Conservation (phyloP, 2,329 filamentous ascomycete species). For the Onygenales sp. region DNA sequence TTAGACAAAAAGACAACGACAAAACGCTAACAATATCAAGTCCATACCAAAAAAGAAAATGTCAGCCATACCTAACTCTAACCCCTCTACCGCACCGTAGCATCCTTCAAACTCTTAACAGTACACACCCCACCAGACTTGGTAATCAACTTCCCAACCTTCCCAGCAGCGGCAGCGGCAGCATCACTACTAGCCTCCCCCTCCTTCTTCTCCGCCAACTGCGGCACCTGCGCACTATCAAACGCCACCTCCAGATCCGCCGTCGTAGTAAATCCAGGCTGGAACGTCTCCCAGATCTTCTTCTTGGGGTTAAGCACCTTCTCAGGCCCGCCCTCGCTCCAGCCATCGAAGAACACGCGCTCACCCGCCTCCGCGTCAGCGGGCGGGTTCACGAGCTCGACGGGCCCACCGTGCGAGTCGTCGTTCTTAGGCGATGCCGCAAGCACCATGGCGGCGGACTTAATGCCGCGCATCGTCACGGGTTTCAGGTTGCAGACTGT, state of each 20-base stretch:
- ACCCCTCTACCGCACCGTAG: conserved; percentile 61
- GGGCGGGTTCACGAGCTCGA: conserved; percentile 85
- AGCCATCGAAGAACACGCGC: conserved; percentile 87
- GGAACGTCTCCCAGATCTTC: conserved; percentile 96
- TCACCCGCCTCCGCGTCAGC: conserved; percentile 71
- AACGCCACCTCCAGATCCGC: conserved; percentile 74
- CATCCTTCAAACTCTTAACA: conserved; percentile 70
- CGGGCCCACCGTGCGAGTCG: conserved; percentile 79
- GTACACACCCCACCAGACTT: conserved; percentile 71
- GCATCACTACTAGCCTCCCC: conserved; percentile 40
- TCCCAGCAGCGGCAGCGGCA: conserved; percentile 43
- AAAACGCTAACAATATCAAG: neutral
- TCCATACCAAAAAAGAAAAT: neutral
- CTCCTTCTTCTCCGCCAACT: conserved; percentile 54
- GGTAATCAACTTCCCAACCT: conserved; percentile 59
- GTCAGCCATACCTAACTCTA: neutral
- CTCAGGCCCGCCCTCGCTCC: conserved; percentile 78
- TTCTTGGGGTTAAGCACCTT: conserved; percentile 96
- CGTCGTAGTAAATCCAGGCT: conserved; percentile 91
- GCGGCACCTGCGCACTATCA: conserved; percentile 66
- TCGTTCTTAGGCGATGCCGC: conserved; percentile 78
- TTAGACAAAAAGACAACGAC: no score
- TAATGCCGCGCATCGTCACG: conserved; percentile 93
- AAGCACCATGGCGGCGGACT: conserved; percentile 80
- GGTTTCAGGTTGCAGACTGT: conserved; percentile 98